Evolutionary conservation across 805 yeast genomes (phyloP).

Genomic region (Cephaloascus fragrans): DNA sequence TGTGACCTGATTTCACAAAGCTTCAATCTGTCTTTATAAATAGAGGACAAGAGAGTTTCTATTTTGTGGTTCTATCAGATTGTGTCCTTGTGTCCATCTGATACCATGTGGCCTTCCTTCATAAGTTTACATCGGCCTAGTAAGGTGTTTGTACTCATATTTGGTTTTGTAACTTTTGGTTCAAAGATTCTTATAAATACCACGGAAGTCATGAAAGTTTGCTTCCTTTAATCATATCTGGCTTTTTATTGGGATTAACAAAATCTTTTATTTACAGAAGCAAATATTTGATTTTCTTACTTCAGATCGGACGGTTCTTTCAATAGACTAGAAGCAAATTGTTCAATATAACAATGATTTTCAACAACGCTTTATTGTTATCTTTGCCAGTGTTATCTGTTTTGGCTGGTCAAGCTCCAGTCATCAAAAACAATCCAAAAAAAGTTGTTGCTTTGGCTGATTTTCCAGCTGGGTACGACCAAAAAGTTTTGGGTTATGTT

Average conservation of each 20-base stretch:
- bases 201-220: not conserved
- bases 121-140: too few species aligned
- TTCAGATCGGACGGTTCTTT: not conserved
- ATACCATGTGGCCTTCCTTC: too few species aligned
- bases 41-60: too few species aligned
- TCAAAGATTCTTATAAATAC: not conserved
- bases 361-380: not conserved
- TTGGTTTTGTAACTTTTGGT: not conserved
- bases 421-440: slow-evolving; percentile 36
- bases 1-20: too few species aligned
- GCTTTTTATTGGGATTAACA: not conserved
- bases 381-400: slow-evolving; percentile 1
- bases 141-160: not conserved
- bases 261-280: not conserved
- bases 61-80: too few species aligned
- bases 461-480: slow-evolving; percentile 34
- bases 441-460: slow-evolving; percentile 48
- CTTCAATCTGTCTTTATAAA: too few species aligned
- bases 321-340: not conserved
- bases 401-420: slow-evolving; percentile 40
- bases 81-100: too few species aligned
- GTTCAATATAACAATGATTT: not conserved
- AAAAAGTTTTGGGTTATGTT: slow-evolving; percentile 39
- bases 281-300: not conserved
- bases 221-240: not conserved